Evolutionary conservation across 441 rosid species (phyloP), one percentile per base, ranked within the genome.

Genomic region (Biscutella laevigata): DNA sequence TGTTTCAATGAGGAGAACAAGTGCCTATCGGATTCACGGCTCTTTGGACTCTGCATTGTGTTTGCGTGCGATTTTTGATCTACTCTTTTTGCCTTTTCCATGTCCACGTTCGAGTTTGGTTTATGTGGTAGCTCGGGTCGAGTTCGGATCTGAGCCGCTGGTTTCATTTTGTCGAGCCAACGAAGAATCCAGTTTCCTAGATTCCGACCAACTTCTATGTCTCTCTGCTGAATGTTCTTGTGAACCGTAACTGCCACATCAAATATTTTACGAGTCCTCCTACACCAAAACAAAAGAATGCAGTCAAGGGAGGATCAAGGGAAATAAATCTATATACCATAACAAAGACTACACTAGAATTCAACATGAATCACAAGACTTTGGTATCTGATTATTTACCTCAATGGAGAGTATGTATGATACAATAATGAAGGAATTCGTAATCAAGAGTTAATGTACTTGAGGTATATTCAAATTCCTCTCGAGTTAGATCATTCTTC

Each of bases 111-210:
- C 2, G 78, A 45, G 39, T 53, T 62, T 16, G 62, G 13, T 41
- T 46, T 46, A 33, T 33, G 55, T 9, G 70, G 62, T 24, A 66
- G 52, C 37, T 32, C 64, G 1, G 70, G 56, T 6, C 68, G 36
- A 34, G 69, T 39, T 30, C 88, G 86, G 42, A 91, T 88, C 62
- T 79, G 80, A 45, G 98, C 96, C 7, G 94, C 77, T 8, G 96
- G 95, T 67, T 85, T 91, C 86, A 80, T 77, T 32, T 69, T 55
- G 61, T 88, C 84, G 15, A 91, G 91, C 83, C 84, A 82, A 33
- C 87, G 84, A n/a, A 88, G 79, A 49, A 91, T 80, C 88, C 95
- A 66, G 75, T 91, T 88, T 19, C 96, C 95, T 1, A 88, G 61
- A 61, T 79, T 85, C 51, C 86, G 58, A 49, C 98, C 98, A 22